Conservation (phyloP, 169 alveolate genomes). For the Babesia ovis region DNA sequence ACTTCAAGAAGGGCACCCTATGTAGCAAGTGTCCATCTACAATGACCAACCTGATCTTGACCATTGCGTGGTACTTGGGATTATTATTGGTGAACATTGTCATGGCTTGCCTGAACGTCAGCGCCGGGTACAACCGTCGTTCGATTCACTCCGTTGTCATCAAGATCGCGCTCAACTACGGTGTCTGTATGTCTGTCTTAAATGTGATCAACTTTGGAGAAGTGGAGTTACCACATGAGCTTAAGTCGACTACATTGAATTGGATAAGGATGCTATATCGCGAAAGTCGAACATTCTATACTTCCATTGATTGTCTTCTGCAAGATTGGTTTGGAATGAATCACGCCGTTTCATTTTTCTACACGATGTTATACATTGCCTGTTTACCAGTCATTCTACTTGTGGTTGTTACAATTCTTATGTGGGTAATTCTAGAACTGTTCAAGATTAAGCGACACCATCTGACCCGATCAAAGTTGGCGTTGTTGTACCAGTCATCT, state of each 20-base stretch:
- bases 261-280: constrained; percentile 20
- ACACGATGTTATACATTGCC: constrained; percentile 72
- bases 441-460: constrained; percentile 28
- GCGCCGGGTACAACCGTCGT: constrained; percentile 84
- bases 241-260: constrained; percentile 22
- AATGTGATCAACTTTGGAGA: constrained; percentile 71
- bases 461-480: constrained; percentile 33
- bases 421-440: constrained; percentile 69
- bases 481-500: constrained; percentile 42
- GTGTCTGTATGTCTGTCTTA: constrained; percentile 77
- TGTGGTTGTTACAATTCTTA: constrained; percentile 67
- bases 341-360: constrained; percentile 80
- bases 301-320: constrained; percentile 79
- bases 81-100: constrained; percentile 76
- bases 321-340: constrained; percentile 66
- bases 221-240: constrained; percentile 64
- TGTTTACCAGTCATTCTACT: constrained; percentile 73
- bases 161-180: constrained; percentile 81
- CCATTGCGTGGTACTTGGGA: constrained; percentile 66
- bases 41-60: constrained; percentile 49
- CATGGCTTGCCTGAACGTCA: constrained; percentile 81
- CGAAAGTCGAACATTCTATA: constrained; percentile 43
- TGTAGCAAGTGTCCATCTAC: constrained; percentile 77
- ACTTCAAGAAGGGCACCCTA: constrained; percentile 68
- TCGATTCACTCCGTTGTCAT: constrained; percentile 85